Evolutionary conservation across 768 basidiomycete species (phyloP).

Genomic region (Pulveroboletus sp.): DNA sequence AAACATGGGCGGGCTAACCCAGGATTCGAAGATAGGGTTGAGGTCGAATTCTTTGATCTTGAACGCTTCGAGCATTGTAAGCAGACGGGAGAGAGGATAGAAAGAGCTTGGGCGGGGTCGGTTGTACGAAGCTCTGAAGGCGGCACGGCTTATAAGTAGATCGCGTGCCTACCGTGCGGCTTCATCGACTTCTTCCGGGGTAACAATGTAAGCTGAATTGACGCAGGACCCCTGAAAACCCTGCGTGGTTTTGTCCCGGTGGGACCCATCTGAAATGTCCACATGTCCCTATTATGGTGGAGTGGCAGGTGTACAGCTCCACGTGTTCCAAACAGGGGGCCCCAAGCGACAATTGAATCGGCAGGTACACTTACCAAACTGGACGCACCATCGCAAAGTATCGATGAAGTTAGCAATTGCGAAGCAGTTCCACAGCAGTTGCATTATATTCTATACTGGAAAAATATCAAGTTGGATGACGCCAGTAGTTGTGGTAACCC

Average conservation of each 20-base stretch:
- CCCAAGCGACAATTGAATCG: neutral
- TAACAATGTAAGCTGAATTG: conserved; percentile 19
- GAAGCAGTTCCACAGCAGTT: neutral
- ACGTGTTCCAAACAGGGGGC: conserved; percentile 12
- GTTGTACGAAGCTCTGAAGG: conserved; percentile 7
- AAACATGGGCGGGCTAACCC: conserved; percentile 66
- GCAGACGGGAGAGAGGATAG: conserved; percentile 1
- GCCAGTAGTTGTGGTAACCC: neutral
- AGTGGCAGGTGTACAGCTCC: conserved; percentile 15
- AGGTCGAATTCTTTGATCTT: conserved; percentile 77
- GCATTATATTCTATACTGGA: neutral
- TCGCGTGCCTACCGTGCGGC: conserved; percentile 30
- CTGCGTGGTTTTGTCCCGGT: conserved; percentile 7
- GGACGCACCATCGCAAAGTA: neutral
- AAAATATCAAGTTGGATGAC: neutral
- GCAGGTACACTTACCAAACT: conserved; percentile 7
- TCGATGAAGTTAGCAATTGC: neutral
- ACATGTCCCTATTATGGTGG: conserved; percentile 13
- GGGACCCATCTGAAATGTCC: neutral
- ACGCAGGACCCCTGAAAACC: conserved; percentile 18
- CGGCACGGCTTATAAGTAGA: conserved; percentile 24
- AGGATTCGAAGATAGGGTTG: conserved; percentile 59
- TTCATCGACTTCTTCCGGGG: conserved; percentile 20
- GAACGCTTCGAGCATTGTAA: conserved; percentile 65
- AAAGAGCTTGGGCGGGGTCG: conserved; percentile 12